A percentile compares a stretch with the other conserved stretches of the same genome.
phyloP scores from a whole-genome alignment of 2,329 filamentous ascomycete genomes.

The Huntiella decipiens region DNA sequence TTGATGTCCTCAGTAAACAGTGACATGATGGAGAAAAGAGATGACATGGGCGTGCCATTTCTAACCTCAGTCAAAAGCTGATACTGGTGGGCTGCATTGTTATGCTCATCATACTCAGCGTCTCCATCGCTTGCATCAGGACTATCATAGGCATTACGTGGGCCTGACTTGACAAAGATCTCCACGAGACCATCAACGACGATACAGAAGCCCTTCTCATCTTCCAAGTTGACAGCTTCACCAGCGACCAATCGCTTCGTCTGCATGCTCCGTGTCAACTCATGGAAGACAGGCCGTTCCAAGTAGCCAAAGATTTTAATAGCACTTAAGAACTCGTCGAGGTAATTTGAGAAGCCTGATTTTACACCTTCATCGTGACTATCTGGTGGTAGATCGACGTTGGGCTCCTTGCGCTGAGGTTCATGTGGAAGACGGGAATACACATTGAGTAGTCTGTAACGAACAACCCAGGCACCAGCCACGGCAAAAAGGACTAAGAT shows the following conservation, averaged over 20 bases:
- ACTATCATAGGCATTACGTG: slow-evolving; percentile 21
- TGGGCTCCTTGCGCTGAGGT: slow-evolving; percentile 86
- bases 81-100: slow-evolving; percentile 56
- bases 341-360: slow-evolving; percentile 79
- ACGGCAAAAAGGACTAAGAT: slow-evolving; percentile 61
- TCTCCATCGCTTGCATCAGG: slow-evolving; percentile 18
- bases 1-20: slow-evolving; percentile 91
- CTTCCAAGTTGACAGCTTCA: slow-evolving; percentile 84
- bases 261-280: slow-evolving; percentile 95
- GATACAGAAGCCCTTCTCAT: slow-evolving; percentile 94
- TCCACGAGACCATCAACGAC: slow-evolving; percentile 93
- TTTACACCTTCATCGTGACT: slow-evolving; percentile 79
- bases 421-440: slow-evolving; percentile 87
- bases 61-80: slow-evolving; percentile 93
- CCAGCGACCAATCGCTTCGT: slow-evolving; percentile 90
- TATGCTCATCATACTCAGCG: slow-evolving; percentile 47
- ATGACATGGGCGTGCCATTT: slow-evolving; percentile 96
- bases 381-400: slow-evolving; percentile 88
- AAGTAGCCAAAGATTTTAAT: slow-evolving; percentile 99
- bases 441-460: slow-evolving; percentile 93
- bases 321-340: slow-evolving; percentile 93
- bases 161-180: slow-evolving; percentile 88
- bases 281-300: slow-evolving; percentile 90
- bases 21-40: slow-evolving; percentile 89
- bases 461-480: slow-evolving; percentile 80